Evolutionary conservation across 371 early-diverging fungal species (phyloP), one percentile per base, ranked within the genome.

Genomic region (Mortierella sp.): DNA sequence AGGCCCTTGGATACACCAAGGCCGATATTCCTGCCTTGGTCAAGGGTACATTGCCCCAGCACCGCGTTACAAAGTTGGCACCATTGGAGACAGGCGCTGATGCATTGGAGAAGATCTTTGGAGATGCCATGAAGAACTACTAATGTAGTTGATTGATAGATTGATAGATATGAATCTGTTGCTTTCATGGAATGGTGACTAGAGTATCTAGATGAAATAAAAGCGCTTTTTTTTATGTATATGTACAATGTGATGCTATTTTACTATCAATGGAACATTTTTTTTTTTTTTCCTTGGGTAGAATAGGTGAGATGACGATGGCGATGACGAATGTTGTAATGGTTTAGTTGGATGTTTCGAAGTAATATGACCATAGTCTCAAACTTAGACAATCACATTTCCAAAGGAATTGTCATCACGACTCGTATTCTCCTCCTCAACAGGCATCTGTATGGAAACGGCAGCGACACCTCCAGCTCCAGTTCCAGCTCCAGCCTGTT

Each of bases 1-100:
- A 84, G n/a, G 95, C 93, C 8, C 83, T 97, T 69, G 97, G 97
- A 0, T 95, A 92, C 76, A 85, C 90, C 41, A 84, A 87, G 52
- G 86, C 89, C 8, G 90, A 94, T 71, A 92, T 96, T 45, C 88
- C 88, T 36, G 88, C 86, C 2, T 78, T 97, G 75, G 96, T 97
- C 43, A 90, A 93, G 75, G 96, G 96, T 57, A 95, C 96, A 28
- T 77, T 97, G 74, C 97, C 97, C 10, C 97, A 96, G 85, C 95
- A 96, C 79, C 93, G 97, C 61, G 96, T 97, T n/a, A 94, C 95
- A 59, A 95, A 95, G 84, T 87, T 97, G 66, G 92, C 97, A 9
- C 97, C 97, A 19, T 68, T 89, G n/a, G 88, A 92, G 9, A 88
- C 89, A 38, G 95, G 90, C 40, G 86, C 86, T 38, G 93, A 94